Percentiles rank a stretch among this genome's conserved stretches.
phyloP scores from a whole-genome alignment of 2,329 filamentous ascomycete genomes.

The Elsinoe batatas region DNA sequence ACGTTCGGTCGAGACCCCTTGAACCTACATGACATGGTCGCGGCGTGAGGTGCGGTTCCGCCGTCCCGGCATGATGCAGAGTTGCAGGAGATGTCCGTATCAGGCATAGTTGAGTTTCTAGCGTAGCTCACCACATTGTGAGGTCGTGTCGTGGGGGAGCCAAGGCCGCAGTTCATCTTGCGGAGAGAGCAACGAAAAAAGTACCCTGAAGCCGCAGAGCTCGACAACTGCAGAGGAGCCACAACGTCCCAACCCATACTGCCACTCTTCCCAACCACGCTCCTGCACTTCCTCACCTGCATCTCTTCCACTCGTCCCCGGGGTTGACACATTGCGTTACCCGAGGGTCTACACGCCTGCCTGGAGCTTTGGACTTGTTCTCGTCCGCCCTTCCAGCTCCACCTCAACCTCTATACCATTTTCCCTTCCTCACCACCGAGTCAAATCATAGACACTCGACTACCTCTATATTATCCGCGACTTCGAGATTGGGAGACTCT shows the following conservation, averaged over 20 bases:
- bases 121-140: slow-evolving; percentile 6
- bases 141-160: background rate
- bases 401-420: slow-evolving; percentile 4
- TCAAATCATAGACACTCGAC: background rate
- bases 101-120: slow-evolving; percentile 10
- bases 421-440: background rate
- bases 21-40: background rate
- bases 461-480: background rate
- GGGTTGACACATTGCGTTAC: background rate
- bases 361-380: background rate
- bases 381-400: slow-evolving; percentile 13
- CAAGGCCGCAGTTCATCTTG: slow-evolving; percentile 5
- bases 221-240: background rate
- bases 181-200: slow-evolving; percentile 10
- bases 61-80: slow-evolving; percentile 7
- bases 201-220: background rate
- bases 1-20: slow-evolving; percentile 10
- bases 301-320: slow-evolving; percentile 3
- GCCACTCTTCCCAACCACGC: slow-evolving; percentile 13
- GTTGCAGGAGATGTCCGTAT: background rate
- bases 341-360: background rate
- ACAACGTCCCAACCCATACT: slow-evolving; percentile 11
- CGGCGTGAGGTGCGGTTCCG: background rate
- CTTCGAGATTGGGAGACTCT: background rate
- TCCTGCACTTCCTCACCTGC: background rate